These are phyloP conservation scores for Populus euphratica DNA, from an alignment of 345 rosid genomes.

Conservation along the genomic window DNA sequence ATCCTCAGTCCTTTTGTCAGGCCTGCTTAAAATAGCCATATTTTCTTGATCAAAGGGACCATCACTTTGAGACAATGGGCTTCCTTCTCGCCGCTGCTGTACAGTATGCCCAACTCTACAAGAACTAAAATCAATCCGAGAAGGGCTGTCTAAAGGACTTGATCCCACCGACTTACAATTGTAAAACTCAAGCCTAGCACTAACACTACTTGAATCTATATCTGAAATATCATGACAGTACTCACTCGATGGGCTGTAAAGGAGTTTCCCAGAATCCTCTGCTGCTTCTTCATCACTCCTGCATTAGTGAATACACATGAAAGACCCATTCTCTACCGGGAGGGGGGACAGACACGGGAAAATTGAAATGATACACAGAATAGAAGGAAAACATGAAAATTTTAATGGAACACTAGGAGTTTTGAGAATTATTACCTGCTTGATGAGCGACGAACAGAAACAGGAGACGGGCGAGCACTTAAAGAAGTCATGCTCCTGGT, in stretches of 20 bases:
- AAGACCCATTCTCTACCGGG: background rate
- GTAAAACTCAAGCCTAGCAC: conserved; percentile 69
- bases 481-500: conserved; percentile 41
- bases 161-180: conserved; percentile 68
- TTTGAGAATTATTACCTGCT: conserved; percentile 48
- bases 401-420: background rate
- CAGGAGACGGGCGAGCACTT: conserved; percentile 36
- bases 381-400: background rate
- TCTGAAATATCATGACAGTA: conserved; percentile 59
- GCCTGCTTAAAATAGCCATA: conserved; percentile 54
- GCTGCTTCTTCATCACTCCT: conserved; percentile 81
- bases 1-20: conserved; percentile 42
- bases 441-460: conserved; percentile 47
- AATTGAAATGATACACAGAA: background rate
- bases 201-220: conserved; percentile 76
- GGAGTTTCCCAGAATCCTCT: conserved; percentile 52
- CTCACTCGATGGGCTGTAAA: conserved; percentile 62
- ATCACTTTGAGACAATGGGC: conserved; percentile 43
- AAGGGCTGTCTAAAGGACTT: conserved; percentile 86
- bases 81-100: conserved; percentile 62
- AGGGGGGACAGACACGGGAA: background rate
- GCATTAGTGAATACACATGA: conserved; percentile 26
- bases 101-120: conserved; percentile 64
- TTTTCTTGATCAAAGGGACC: conserved; percentile 53
- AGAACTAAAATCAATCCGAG: conserved; percentile 77